These are phyloP conservation scores for Bipolaris oryzae DNA, from an alignment of 2,329 filamentous ascomycete genomes.

Conservation along the genomic window DNA sequence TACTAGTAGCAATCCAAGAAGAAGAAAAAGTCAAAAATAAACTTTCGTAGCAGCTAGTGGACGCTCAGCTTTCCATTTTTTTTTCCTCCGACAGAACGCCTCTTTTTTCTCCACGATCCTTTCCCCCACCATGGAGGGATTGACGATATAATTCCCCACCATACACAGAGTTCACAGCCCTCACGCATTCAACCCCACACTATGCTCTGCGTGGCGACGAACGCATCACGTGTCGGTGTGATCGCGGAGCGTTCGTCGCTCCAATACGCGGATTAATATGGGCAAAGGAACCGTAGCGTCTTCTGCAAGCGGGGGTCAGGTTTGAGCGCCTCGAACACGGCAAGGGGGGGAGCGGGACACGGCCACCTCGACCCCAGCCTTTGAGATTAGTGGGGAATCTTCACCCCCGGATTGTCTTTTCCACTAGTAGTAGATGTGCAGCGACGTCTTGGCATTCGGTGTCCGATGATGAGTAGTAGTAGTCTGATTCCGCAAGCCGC, in stretches of 20 bases:
- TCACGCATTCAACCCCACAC: neutral
- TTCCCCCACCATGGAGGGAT: too few relatives aligned
- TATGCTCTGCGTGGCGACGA: slow-evolving; percentile 1
- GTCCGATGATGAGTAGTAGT: too few relatives aligned
- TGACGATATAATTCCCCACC: too few relatives aligned
- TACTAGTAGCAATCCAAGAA: too few relatives aligned
- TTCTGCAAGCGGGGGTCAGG: slow-evolving; percentile 9
- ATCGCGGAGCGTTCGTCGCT: slow-evolving; percentile 19
- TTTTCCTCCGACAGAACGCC: too few relatives aligned
- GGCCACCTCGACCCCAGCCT: slow-evolving; percentile 1
- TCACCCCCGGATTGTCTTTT: slow-evolving; percentile 1
- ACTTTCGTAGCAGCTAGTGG: too few relatives aligned
- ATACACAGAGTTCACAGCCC: neutral
- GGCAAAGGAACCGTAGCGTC: slow-evolving; percentile 22
- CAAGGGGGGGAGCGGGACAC: neutral
- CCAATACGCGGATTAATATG: slow-evolving; percentile 31
- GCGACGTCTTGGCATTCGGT: neutral
- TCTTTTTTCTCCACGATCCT: too few relatives aligned
- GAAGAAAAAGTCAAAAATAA: too few relatives aligned
- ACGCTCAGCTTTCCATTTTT: too few relatives aligned
- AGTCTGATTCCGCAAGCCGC: too few relatives aligned
- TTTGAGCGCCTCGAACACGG: neutral
- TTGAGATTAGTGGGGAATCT: slow-evolving; percentile 1
- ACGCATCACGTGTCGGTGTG: slow-evolving; percentile 15
- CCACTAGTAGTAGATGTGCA: too few relatives aligned